These are phyloP conservation scores for Cutaneotrichosporon cyanovorans DNA, from an alignment of 1,284 basidiomycete species.

Conservation along the genomic window DNA sequence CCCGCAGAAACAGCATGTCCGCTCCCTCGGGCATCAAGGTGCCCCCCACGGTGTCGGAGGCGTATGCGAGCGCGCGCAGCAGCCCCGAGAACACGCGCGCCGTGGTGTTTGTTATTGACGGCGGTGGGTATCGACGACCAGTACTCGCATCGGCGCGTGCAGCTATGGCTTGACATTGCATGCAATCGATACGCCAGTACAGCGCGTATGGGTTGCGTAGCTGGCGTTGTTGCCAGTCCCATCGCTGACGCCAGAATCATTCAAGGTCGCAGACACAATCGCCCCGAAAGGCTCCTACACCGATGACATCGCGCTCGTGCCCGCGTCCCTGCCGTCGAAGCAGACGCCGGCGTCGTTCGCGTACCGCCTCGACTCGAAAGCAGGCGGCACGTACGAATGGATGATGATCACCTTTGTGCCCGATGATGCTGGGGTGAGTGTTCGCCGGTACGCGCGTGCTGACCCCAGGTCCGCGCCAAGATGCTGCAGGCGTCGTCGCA, in stretches of 20 bases:
- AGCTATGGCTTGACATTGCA: too few species aligned
- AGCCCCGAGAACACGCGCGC: conserved; percentile 32
- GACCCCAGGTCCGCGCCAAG: conserved; percentile 49
- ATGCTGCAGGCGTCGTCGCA: conserved; percentile 89
- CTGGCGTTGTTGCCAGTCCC: too few species aligned
- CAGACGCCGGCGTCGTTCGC: conserved; percentile 44
- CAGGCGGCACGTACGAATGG: conserved; percentile 39
- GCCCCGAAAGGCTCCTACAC: conserved; percentile 31
- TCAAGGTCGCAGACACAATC: conserved; percentile 31
- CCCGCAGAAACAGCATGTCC: conserved; percentile 40
- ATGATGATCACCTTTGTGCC: conserved; percentile 46
- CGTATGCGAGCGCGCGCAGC: conserved; percentile 31
- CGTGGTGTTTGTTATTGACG: conserved; percentile 43
- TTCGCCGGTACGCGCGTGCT: not conserved
- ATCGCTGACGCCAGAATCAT: conserved; percentile 25
- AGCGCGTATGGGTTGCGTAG: too few species aligned
- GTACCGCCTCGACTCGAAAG: conserved; percentile 39
- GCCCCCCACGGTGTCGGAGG: conserved; percentile 28
- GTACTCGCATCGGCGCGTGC: too few species aligned
- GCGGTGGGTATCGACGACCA: conserved; percentile 27
- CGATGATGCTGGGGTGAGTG: conserved; percentile 43
- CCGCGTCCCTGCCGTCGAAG: conserved; percentile 29
- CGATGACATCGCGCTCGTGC: conserved; percentile 38
- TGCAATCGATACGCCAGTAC: too few species aligned
- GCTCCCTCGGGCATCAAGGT: conserved; percentile 45